Base-by-base conservation (phyloP, 371 early-diverging fungal genomes). In the Mortierella sp. region DNA sequence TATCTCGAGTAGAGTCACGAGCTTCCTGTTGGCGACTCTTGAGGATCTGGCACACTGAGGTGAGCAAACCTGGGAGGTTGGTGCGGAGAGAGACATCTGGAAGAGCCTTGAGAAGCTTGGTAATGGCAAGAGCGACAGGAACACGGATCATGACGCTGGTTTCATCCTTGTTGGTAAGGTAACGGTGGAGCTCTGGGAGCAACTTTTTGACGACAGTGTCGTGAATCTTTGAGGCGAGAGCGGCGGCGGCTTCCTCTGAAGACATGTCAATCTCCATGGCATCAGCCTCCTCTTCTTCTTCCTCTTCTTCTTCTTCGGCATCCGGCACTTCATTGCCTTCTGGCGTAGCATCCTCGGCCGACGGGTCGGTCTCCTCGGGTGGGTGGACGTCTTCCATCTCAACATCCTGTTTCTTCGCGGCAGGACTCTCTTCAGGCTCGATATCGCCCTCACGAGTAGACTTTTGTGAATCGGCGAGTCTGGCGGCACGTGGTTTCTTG, bases 61-160 rank as follows among this genome's bases (percentile, higher is more conserved):
- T 90, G 66, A 98, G 78, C 28, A 98, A 77, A 27, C 91, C 89
- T 4, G 97, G 96, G 10, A 98, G 81, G 70, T 96, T 92, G 44
- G 86, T 54, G 14, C 88, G 84, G 80, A 92, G 84, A 0, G 95
- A 87, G 19, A 80, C 78, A 61, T 86, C 85, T 6, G 99, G 96
- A 17, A 97, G 80, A 28, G 85, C 81, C 43, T 88, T 89, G 53
- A 98, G 83, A 21, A 98, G 73, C 34, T 91, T 88, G 47, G 94
- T 89, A 49, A 95, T 88, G 24, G 96, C 92, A 45, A 97, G 66
- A 0, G 96, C 95, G 13, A 98, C 80, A 0, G 97, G 97, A 0
- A 96, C 88, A 57, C 99, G 93, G 13, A 91, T 78, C 50, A 85
- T 83, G 44, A 95, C 81, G 45, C 86, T 90, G 13, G 91, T 84